Conservation (phyloP, 805 yeast genomes). For the Grigorovia transvaalensis region DNA sequence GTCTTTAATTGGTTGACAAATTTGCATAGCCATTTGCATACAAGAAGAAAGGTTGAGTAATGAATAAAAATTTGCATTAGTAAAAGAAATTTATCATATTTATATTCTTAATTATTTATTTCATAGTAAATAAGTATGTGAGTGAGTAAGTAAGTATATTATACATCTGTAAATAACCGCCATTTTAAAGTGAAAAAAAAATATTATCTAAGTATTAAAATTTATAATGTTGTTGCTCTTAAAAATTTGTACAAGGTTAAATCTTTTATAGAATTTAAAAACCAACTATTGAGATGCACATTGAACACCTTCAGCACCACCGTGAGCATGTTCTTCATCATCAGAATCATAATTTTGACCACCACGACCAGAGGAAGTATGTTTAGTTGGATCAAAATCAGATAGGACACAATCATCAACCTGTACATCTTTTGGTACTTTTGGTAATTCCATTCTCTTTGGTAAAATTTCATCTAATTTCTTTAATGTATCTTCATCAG, state of each 20-base stretch:
- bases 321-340: conserved; percentile 35
- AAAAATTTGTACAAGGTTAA: background rate
- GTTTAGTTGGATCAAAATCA: conserved; percentile 58
- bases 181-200: background rate
- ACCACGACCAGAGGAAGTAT: conserved; percentile 33
- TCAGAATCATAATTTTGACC: conserved; percentile 39
- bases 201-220: background rate
- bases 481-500: conserved; percentile 64
- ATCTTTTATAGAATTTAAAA: background rate
- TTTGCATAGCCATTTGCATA: no score
- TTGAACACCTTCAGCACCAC: conserved; percentile 36
- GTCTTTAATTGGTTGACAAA: no score
- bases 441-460: conserved; percentile 44
- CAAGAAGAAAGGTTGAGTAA: no score
- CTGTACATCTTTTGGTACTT: conserved; percentile 59
- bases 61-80: background rate
- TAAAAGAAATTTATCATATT: background rate
- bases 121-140: background rate
- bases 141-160: background rate
- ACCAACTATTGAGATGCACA: conserved; percentile 75
- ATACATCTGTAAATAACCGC: background rate
- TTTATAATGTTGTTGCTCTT: background rate
- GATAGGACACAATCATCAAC: conserved; percentile 72
- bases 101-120: no score
- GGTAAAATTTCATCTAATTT: conserved; percentile 72